phyloP scores from a whole-genome alignment of 1,284 basidiomycete species.

The Mycena sp. region DNA sequence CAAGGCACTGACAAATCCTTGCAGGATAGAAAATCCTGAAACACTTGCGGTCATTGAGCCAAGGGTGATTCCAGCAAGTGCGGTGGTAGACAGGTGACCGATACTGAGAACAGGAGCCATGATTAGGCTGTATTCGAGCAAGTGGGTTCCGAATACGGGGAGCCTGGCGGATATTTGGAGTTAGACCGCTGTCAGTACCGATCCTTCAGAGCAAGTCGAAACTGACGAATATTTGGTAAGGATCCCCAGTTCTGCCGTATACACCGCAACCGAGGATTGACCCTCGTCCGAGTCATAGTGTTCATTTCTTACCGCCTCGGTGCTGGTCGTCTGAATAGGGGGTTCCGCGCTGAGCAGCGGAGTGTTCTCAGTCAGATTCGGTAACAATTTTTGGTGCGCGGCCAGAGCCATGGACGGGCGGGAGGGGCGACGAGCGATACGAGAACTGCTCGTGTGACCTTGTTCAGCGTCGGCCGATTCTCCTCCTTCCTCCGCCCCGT shows the following conservation, averaged over 20 bases:
- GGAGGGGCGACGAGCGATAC: conserved; percentile 19
- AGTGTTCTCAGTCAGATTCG: conserved; percentile 54
- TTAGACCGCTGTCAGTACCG: conserved; percentile 34
- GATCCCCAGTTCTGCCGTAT: conserved; percentile 68
- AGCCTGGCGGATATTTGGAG: conserved; percentile 1
- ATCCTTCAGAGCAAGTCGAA: conserved; percentile 76
- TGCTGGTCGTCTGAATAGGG: conserved; percentile 57
- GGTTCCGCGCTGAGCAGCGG: conserved; percentile 56
- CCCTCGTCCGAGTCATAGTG: conserved; percentile 30
- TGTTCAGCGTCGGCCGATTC: conserved; percentile 33
- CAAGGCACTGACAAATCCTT: conserved; percentile 85
- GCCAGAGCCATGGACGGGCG: conserved; percentile 15
- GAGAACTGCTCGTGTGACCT: conserved; percentile 5
- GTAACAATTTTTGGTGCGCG: not conserved
- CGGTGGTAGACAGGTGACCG: conserved; percentile 85
- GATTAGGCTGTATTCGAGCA: conserved; percentile 82
- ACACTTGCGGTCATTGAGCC: conserved; percentile 89
- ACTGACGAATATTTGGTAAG: conserved; percentile 73
- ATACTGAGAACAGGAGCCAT: conserved; percentile 83
- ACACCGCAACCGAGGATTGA: conserved; percentile 45
- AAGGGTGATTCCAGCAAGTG: conserved; percentile 86
- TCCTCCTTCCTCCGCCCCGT: conserved; percentile 29
- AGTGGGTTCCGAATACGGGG: conserved; percentile 64
- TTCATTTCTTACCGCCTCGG: conserved; percentile 46
- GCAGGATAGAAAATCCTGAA: conserved; percentile 73